Conservation (phyloP, 768 basidiomycete genomes). For the Mycena alexandri region DNA sequence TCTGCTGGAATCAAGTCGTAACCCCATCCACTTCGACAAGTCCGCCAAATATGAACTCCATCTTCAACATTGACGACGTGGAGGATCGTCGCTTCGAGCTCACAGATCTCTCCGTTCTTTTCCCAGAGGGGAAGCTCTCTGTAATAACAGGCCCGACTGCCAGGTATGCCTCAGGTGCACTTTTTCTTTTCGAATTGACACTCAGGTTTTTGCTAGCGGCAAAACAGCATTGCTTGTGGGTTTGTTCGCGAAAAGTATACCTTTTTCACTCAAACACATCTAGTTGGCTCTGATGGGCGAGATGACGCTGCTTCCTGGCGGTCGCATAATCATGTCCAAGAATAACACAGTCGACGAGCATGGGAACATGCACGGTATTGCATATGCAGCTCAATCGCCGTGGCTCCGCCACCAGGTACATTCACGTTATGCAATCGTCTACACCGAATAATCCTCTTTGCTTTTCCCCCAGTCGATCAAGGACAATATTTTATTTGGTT, state of each 20-base stretch:
- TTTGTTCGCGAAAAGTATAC: conserved; percentile 57
- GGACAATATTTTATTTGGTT: conserved; percentile 86
- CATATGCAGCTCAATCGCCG: conserved; percentile 80
- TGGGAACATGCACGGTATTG: conserved; percentile 73
- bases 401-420: conserved; percentile 65
- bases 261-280: neutral
- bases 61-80: conserved; percentile 35
- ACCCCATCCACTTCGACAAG: conserved; percentile 6
- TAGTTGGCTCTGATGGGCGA: conserved; percentile 82
- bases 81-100: conserved; percentile 71
- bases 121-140: conserved; percentile 79
- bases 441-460: too few relatives aligned
- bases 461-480: conserved; percentile 58
- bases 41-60: conserved; percentile 30
- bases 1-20: conserved; percentile 72
- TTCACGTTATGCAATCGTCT: too few relatives aligned
- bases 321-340: conserved; percentile 73
- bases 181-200: too few relatives aligned
- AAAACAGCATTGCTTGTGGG: conserved; percentile 72
- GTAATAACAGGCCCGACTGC: conserved; percentile 86
- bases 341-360: conserved; percentile 68
- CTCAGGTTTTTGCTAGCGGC: conserved; percentile 56
- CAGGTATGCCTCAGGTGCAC: conserved; percentile 3
- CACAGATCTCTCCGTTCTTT: conserved; percentile 71
- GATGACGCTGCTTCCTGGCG: conserved; percentile 62